phyloP scores from a whole-genome alignment of 768 basidiomycete genomes.

The Lactifluus piperatus region DNA sequence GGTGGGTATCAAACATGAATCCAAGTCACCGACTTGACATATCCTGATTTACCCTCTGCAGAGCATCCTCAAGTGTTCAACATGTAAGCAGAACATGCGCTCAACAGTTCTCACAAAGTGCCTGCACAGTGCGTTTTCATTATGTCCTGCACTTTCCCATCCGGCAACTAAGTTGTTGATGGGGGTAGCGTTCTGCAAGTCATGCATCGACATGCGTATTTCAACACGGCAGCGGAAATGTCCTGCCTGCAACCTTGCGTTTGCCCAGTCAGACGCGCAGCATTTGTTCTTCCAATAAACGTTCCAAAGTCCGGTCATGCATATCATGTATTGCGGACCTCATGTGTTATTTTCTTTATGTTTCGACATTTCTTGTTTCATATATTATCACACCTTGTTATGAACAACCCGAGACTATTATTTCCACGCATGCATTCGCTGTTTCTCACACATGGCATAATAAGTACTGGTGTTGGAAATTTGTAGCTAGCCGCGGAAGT shows the following conservation, averaged over 20 bases:
- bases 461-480: background rate
- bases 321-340: background rate
- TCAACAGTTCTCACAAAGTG: constrained; percentile 79
- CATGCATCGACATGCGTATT: constrained; percentile 81
- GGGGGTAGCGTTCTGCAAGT: constrained; percentile 73
- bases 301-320: background rate
- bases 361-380: background rate
- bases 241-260: constrained; percentile 75
- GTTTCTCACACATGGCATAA: background rate
- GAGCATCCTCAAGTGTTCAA: constrained; percentile 83
- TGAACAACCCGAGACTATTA: constrained; percentile 2
- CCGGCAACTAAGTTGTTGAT: background rate
- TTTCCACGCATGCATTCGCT: background rate
- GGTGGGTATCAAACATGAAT: constrained; percentile 32
- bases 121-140: constrained; percentile 69
- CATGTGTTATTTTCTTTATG: background rate
- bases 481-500: background rate
- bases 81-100: constrained; percentile 71
- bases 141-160: background rate
- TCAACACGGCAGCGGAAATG: constrained; percentile 89
- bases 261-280: constrained; percentile 80
- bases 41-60: constrained; percentile 25
- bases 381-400: constrained; percentile 14
- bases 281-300: constrained; percentile 47
- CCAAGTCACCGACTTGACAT: background rate